Conservation (phyloP, 1,284 basidiomycete genomes). For the Apiotrichum porosum region DNA sequence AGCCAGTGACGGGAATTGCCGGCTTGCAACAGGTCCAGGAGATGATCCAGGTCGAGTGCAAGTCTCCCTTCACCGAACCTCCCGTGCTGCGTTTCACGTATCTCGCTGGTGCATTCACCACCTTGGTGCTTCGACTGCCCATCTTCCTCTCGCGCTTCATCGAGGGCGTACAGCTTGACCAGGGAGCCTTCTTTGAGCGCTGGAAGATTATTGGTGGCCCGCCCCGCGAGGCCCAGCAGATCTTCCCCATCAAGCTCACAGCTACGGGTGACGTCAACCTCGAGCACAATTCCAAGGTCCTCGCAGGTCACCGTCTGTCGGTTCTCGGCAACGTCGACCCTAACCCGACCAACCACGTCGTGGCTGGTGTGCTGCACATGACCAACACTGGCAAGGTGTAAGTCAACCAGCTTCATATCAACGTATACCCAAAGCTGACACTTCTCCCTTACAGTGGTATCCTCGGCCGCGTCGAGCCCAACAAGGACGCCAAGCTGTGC, state of each 20-base stretch:
- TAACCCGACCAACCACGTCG: slow-evolving; percentile 72
- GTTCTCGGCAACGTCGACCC: slow-evolving; percentile 76
- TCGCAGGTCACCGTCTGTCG: slow-evolving; percentile 70
- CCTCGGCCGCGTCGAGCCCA: slow-evolving; percentile 86
- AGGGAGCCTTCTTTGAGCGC: slow-evolving; percentile 88
- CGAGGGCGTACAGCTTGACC: slow-evolving; percentile 79
- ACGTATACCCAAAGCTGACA: neutral
- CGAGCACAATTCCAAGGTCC: slow-evolving; percentile 64
- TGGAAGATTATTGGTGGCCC: slow-evolving; percentile 95
- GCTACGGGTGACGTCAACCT: slow-evolving; percentile 67
- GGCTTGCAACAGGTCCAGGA: slow-evolving; percentile 88
- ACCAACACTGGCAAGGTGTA: slow-evolving; percentile 76
- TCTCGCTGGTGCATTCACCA: slow-evolving; percentile 84
- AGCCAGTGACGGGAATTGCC: slow-evolving; percentile 66
- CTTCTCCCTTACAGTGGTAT: slow-evolving; percentile 57
- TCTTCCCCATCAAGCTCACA: slow-evolving; percentile 75
- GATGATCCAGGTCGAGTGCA: slow-evolving; percentile 89
- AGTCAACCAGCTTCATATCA: slow-evolving; percentile 6
- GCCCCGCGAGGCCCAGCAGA: slow-evolving; percentile 80
- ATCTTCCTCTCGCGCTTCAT: slow-evolving; percentile 87
- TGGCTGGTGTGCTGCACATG: slow-evolving; percentile 88
- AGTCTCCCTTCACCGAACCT: slow-evolving; percentile 69
- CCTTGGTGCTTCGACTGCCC: slow-evolving; percentile 76
- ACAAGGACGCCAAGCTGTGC: slow-evolving; percentile 88
- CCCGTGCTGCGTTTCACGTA: slow-evolving; percentile 87